Evolutionary conservation across 2,329 filamentous ascomycete genomes (phyloP), one percentile per base, ranked within the genome.

Genomic region (Verticillium zaregamsianum): DNA sequence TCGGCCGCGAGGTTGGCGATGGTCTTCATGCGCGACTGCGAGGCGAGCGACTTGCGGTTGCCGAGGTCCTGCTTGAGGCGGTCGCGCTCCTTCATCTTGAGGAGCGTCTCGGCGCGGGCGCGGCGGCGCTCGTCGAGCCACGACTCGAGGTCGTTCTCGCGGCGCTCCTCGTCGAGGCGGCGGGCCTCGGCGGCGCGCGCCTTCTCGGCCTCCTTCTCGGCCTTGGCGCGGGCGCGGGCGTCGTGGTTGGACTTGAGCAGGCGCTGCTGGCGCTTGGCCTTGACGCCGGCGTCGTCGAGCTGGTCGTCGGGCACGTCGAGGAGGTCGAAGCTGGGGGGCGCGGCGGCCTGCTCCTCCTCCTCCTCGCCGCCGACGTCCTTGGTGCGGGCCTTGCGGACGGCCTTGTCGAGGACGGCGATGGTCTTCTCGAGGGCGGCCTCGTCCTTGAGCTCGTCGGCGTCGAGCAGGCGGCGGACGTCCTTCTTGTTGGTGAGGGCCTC

Each of bases 21-120:
- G 58, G 90, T 94, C 79, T 98, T 98, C 95, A 99, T 99, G 65
- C 95, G 91, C 77, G 96, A 96, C 75, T 98, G 94, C 62, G 91
- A 95, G 9, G 95, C 95, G 23, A 97, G 87, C 0, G 93, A 97
- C 76, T 99, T 99, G 71, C 95, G 91, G 76, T 98, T 98, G 61
- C 94, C 93, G 1, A 97, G 85, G 71, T 99, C 95, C 54, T 93
- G 92, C 78, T 97, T 97, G 64, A 97, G 85, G 20, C 93, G 87
- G 70, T 98, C 93, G 59, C 93, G 89, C 68, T 98, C 94, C 75
- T 96, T 97, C 75, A 99, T 96, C 75, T 88, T 92, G 70, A 92
- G 83, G 3, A 97, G 81, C 25, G 86, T 85, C 66, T 86, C 77
- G n/a, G 78, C 72, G n/a, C 92, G 89, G 25, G 90, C 90, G 58